Evolutionary conservation across 257 asterid genomes (phyloP).

Genomic region (Echium plantagineum): DNA sequence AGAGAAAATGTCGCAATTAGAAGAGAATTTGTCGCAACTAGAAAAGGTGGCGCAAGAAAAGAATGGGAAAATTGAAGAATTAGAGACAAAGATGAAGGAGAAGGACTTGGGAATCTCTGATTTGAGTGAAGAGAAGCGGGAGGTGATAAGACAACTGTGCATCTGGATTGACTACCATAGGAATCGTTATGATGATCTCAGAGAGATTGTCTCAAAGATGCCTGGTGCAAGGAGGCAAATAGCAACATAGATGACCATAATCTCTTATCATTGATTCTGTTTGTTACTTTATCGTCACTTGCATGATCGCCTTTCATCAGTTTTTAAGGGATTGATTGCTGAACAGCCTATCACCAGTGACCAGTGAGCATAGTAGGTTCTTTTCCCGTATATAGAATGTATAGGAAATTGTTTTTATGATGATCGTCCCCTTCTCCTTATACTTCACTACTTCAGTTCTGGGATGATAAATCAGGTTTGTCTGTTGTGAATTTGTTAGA

Average conservation of each 20-base stretch:
- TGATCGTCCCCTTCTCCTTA: too few species aligned
- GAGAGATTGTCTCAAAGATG: slow-evolving; percentile 37
- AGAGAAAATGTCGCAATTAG: too few species aligned
- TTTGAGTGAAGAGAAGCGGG: slow-evolving; percentile 67
- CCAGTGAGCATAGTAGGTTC: not conserved
- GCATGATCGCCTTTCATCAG: too few species aligned
- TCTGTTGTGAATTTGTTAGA: not conserved
- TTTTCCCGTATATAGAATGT: not conserved
- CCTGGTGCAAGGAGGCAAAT: slow-evolving; percentile 37
- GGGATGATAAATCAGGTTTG: not conserved
- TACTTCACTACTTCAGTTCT: not conserved
- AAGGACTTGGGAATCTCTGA: slow-evolving; percentile 45
- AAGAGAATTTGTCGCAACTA: too few species aligned
- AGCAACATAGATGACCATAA: slow-evolving; percentile 19
- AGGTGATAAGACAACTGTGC: slow-evolving; percentile 80
- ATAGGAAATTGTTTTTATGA: not conserved
- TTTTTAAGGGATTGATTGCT: not conserved
- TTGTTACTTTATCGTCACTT: not conserved
- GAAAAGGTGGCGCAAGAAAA: slow-evolving; percentile 22
- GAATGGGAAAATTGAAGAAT: slow-evolving; percentile 28
- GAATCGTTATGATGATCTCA: slow-evolving; percentile 49
- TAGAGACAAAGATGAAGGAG: slow-evolving; percentile 37
- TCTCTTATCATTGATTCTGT: not conserved
- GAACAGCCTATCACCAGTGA: not conserved
- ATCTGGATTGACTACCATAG: slow-evolving; percentile 71